Evolutionary conservation across 768 basidiomycete genomes (phyloP), one percentile per base, ranked within the genome.

Genomic region (Neoboletus subvelutipes): DNA sequence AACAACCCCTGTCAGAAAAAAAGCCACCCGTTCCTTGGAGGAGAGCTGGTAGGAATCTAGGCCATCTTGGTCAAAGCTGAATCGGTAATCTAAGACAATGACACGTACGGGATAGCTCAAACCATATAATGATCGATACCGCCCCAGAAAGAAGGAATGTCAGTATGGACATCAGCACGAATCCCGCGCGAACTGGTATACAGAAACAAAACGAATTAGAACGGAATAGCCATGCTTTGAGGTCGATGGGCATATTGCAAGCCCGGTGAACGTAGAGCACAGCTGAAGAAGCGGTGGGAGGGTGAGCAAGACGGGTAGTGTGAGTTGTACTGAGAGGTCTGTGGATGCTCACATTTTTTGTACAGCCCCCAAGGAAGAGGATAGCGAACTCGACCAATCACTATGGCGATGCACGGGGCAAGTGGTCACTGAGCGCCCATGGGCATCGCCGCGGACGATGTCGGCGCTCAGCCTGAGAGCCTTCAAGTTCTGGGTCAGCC

Each of bases 171-270:
- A 84, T 78, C 43, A 80, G 62, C 45, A 83, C 73, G 33, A 87
- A 85, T 34, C 87, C 85, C 5, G 81, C 54, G 55, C 86, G 79
- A 7, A 86, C 83, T 29, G 84, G 84, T 58, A 87, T 67, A 61
- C 86, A 86, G 61, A 76, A 86, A 64, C 86, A 88, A 66, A 81
- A 87, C 4, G 74, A 79, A 36, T 62, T 75, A n/a, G 82, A 78
- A 28, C 77, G 79, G 45, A 81, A 78, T 46, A 85, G 69, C 46
- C 79, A 69, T 33, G 75, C 72, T 54, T 71, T 74, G 64, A 80
- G 71, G 42, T 77, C 77, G 68, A 78, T 74, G 3, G 71, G 61
- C 81, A 80, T 82, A 45, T 53, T 43, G 50, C 43, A 4, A 12
- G 34, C 36, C 41, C 51, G 58, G 22, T 47, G 49, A 11, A 34